phyloP scores from a whole-genome alignment of 768 basidiomycete species.

The Roridomyces roridus region DNA sequence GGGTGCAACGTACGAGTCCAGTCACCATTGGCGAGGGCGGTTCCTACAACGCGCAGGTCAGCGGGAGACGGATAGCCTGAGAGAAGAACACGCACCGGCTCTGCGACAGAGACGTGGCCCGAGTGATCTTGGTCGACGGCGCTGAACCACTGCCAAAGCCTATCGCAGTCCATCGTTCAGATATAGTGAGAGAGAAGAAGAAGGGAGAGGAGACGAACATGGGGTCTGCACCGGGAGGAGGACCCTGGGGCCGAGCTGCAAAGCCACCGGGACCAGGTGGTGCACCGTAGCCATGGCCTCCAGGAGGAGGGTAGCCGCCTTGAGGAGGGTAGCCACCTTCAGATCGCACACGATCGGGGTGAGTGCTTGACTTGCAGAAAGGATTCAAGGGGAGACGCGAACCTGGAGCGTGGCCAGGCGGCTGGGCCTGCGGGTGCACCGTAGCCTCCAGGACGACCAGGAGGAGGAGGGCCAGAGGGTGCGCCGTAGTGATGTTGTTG shows the following conservation, averaged over 20 bases:
- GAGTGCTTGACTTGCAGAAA: background rate
- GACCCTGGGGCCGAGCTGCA: constrained; percentile 38
- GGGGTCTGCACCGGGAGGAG: constrained; percentile 76
- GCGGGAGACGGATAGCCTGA: background rate
- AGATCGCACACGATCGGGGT: background rate
- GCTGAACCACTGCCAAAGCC: constrained; percentile 77
- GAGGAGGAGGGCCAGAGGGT: background rate
- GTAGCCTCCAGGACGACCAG: background rate
- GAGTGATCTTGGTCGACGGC: constrained; percentile 75
- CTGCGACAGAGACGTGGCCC: constrained; percentile 65
- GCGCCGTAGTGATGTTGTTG: too few species aligned
- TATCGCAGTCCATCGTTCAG: constrained; percentile 38
- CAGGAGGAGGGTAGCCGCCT: background rate
- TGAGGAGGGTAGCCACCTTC: background rate
- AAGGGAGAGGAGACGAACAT: constrained; percentile 56
- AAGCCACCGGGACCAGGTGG: constrained; percentile 28
- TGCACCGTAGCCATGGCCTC: constrained; percentile 32
- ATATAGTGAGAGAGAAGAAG: background rate
- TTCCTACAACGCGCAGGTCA: constrained; percentile 36
- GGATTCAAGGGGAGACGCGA: background rate
- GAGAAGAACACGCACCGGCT: constrained; percentile 57
- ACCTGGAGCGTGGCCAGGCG: background rate
- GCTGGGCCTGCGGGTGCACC: background rate
- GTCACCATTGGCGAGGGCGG: constrained; percentile 63
- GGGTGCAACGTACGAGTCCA: constrained; percentile 76